phyloP scores from a whole-genome alignment of 495 filamentous ascomycete species.

The Chaetomidium leptoderma region DNA sequence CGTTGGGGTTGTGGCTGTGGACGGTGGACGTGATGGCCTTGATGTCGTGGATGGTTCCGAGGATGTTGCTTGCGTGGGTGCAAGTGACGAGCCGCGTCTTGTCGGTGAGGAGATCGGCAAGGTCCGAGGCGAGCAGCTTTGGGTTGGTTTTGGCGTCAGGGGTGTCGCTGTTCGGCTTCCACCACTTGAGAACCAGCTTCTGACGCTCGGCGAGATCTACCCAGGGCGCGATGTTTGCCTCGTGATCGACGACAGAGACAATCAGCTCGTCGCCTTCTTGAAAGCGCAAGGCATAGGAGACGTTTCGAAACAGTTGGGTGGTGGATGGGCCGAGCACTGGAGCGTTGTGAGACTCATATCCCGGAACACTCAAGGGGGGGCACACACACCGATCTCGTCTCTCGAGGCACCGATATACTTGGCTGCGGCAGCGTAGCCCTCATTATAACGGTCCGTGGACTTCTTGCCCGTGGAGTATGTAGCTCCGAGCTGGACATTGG shows the following conservation, averaged over 20 bases:
- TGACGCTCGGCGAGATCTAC: conserved; percentile 54
- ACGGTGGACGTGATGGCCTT: conserved; percentile 51
- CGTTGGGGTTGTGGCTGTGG: conserved; percentile 39
- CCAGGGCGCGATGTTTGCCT: conserved; percentile 69
- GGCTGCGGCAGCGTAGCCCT: conserved; percentile 58
- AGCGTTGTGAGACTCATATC: not conserved
- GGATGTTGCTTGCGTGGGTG: conserved; percentile 66
- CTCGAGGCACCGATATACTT: conserved; percentile 60
- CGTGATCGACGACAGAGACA: conserved; percentile 64
- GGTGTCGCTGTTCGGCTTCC: conserved; percentile 41
- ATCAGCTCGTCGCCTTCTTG: conserved; percentile 59
- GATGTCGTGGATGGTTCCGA: conserved; percentile 64
- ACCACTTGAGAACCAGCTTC: conserved; percentile 62
- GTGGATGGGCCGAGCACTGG: conserved; percentile 62
- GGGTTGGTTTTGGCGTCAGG: conserved; percentile 40
- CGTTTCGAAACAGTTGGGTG: conserved; percentile 69
- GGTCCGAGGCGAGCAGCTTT: conserved; percentile 48
- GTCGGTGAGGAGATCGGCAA: conserved; percentile 51
- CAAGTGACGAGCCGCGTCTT: conserved; percentile 63
- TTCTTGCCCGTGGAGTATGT: conserved; percentile 53
- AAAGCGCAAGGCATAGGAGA: conserved; percentile 57
- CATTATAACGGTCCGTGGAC: conserved; percentile 52
- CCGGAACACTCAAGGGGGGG: not conserved
- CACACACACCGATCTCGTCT: conserved; percentile 54
- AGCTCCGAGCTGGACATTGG: conserved; percentile 70